A percentile compares a stretch with the other conserved stretches of the same genome.
phyloP scores from a whole-genome alignment of 2,329 filamentous ascomycete genomes.

The Colletotrichum sp. region DNA sequence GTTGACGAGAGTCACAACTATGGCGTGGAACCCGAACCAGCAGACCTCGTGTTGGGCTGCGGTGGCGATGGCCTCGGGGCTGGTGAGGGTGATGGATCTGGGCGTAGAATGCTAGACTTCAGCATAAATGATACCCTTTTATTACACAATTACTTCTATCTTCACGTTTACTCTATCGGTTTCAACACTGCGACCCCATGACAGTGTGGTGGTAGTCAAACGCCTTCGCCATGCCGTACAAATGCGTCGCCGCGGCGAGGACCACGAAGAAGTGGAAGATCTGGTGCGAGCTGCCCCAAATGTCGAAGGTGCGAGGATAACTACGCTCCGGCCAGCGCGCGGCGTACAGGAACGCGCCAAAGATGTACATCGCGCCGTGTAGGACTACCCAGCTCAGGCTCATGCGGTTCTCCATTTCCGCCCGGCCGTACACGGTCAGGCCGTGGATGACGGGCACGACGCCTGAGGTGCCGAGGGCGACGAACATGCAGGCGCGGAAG shows the following conservation, averaged over 20 bases:
- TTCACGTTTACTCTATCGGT: neutral
- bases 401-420: constrained; percentile 72
- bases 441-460: constrained; percentile 85
- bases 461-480: constrained; percentile 83
- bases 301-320: constrained; percentile 81
- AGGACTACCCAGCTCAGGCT: constrained; percentile 80
- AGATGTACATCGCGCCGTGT: constrained; percentile 84
- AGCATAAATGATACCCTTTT: constrained; percentile 9
- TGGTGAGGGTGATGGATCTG: constrained; percentile 71
- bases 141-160: constrained; percentile 1
- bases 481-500: constrained; percentile 88
- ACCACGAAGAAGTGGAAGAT: constrained; percentile 93
- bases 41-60: constrained; percentile 72
- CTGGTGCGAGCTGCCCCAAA: constrained; percentile 93
- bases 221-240: constrained; percentile 80
- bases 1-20: constrained; percentile 63
- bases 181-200: constrained; percentile 55
- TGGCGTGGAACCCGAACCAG: constrained; percentile 73
- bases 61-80: constrained; percentile 68
- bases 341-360: constrained; percentile 86
- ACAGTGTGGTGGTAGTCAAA: constrained; percentile 83
- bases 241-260: constrained; percentile 79
- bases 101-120: constrained; percentile 46
- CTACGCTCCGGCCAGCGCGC: constrained; percentile 83
- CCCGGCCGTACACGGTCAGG: constrained; percentile 68